phyloP scores from a whole-genome alignment of 2,329 filamentous ascomycete genomes.

The Teratosphaeria destructans region DNA sequence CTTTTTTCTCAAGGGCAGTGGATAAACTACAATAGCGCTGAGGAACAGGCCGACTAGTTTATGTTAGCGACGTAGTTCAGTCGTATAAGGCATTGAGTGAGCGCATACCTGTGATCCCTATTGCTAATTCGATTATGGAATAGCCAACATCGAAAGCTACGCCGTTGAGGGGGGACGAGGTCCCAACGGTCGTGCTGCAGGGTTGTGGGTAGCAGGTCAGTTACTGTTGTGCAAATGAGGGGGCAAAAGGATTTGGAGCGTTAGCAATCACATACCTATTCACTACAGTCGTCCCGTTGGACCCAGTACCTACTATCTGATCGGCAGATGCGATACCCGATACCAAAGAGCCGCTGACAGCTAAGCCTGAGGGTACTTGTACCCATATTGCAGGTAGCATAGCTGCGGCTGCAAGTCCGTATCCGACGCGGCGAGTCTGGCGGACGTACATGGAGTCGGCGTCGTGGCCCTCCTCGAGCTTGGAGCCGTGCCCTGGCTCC shows the following conservation, averaged over 20 bases:
- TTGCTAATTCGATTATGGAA: slow-evolving; percentile 40
- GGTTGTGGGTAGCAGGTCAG: not conserved
- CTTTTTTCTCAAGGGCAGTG: slow-evolving; percentile 36
- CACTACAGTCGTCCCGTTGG: slow-evolving; percentile 35
- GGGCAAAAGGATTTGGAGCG: not conserved
- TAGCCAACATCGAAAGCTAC: slow-evolving; percentile 40
- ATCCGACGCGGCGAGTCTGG: slow-evolving; percentile 44
- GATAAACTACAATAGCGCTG: slow-evolving; percentile 39
- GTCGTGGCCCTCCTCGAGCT: slow-evolving; percentile 23
- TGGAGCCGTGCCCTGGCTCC: slow-evolving; percentile 1
- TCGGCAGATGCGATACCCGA: slow-evolving; percentile 47
- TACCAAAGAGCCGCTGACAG: slow-evolving; percentile 47
- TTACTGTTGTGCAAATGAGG: not conserved
- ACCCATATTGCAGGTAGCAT: slow-evolving; percentile 81
- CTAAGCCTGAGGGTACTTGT: slow-evolving; percentile 50
- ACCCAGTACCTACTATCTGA: slow-evolving; percentile 37
- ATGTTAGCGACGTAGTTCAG: no score
- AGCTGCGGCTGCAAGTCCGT: slow-evolving; percentile 71
- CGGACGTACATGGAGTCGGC: slow-evolving; percentile 20
- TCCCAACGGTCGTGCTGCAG: slow-evolving; percentile 17
- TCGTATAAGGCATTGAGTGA: no score
- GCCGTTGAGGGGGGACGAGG: slow-evolving; percentile 26
- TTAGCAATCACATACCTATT: slow-evolving; percentile 14
- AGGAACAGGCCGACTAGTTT: slow-evolving; percentile 37
- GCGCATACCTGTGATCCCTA: slow-evolving; percentile 28